phyloP scores from a whole-genome alignment of 1,284 basidiomycete genomes.

The Phaffia rhodozyma region DNA sequence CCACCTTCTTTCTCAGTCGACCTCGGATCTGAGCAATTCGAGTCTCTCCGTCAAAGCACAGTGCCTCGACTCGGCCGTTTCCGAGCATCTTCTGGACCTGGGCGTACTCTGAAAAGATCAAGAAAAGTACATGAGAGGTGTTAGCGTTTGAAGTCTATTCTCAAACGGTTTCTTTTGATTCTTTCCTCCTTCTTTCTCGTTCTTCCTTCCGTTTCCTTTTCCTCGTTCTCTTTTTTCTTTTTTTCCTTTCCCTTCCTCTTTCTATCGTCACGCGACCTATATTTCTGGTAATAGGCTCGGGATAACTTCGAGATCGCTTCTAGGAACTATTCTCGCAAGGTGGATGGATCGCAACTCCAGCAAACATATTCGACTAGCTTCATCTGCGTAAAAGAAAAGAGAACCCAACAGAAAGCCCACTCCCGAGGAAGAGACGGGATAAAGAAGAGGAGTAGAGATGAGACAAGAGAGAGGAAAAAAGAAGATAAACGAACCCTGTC shows the following conservation, averaged over 20 bases:
- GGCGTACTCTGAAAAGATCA: constrained; percentile 61
- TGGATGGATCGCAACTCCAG: no score
- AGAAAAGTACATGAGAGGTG: neutral
- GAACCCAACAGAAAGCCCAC: neutral
- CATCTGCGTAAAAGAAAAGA: neutral
- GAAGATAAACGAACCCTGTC: constrained; percentile 50
- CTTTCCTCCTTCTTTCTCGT: no score
- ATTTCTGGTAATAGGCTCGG: no score
- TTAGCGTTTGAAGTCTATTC: neutral
- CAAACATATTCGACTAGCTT: neutral
- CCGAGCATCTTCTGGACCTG: constrained; percentile 99
- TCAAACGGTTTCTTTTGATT: no score
- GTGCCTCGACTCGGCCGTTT: constrained; percentile 91
- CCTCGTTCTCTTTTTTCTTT: no score
- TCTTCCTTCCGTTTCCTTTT: no score
- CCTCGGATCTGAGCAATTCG: constrained; percentile 95
- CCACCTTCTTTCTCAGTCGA: constrained; percentile 97
- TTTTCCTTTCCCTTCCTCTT: no score
- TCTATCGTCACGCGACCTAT: no score
- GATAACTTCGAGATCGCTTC: no score
- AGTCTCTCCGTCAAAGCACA: constrained; percentile 98
- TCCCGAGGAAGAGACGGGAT: neutral
- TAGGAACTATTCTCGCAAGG: no score
- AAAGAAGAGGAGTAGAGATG: neutral
- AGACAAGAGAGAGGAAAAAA: neutral